A percentile compares a stretch with the other conserved stretches of the same genome.
Conservation (phyloP, 441 rosid genomes). For the Euphorbia celastroides region DNA sequence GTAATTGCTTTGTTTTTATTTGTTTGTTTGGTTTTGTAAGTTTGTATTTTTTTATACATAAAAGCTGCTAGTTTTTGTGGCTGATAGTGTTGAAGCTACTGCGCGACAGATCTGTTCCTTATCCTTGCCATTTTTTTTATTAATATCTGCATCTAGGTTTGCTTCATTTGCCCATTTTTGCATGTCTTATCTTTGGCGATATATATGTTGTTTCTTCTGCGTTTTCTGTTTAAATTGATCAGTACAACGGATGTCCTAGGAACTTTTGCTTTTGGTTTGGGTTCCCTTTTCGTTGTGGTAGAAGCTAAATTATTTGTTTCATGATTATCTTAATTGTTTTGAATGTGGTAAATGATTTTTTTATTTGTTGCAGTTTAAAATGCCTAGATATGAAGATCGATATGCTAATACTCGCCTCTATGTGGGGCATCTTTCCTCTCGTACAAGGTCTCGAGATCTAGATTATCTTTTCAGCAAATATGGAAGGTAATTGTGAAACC, state of each 20-base stretch:
- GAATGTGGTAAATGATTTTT: neutral
- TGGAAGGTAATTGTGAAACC: slow-evolving; percentile 45
- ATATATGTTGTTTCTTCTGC: neutral
- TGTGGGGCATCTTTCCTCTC: slow-evolving; percentile 58
- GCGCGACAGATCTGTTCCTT: neutral
- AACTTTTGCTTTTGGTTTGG: neutral
- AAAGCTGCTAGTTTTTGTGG: neutral
- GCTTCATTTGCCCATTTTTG: too few species aligned
- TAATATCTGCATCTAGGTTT: neutral
- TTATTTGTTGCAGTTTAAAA: slow-evolving; percentile 33
- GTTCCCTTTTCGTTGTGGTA: neutral
- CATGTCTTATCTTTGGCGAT: neutral
- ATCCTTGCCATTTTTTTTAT: neutral
- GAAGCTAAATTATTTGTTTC: neutral
- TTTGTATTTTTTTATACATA: neutral
- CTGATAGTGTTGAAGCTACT: neutral
- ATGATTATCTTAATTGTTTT: neutral
- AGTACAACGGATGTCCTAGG: neutral
- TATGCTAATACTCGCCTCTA: slow-evolving; percentile 57
- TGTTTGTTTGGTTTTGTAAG: neutral
- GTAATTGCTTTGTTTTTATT: neutral
- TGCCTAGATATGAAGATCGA: slow-evolving; percentile 55
- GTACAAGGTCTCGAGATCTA: slow-evolving; percentile 73
- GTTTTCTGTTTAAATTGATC: neutral
- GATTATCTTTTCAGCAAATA: slow-evolving; percentile 73